These are phyloP conservation scores for Leonotis leonurus DNA, from an alignment of 257 asterid species.

Conservation along the genomic window DNA sequence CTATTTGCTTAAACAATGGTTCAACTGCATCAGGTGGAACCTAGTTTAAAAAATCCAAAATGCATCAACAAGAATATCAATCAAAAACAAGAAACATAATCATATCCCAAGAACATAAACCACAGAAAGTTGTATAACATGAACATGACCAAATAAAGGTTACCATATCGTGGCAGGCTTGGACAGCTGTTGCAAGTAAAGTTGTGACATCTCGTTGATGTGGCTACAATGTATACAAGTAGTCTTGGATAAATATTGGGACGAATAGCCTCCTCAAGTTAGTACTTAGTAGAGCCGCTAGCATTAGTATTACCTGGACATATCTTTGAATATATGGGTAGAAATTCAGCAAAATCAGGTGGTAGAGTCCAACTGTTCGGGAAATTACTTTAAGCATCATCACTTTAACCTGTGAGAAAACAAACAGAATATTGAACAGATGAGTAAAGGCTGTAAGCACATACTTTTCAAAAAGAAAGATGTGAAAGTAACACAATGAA, in stretches of 20 bases:
- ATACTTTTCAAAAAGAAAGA: neutral
- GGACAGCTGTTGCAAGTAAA: slow-evolving; percentile 93
- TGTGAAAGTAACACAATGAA: slow-evolving; percentile 8
- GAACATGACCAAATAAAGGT: slow-evolving; percentile 4
- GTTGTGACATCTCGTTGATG: slow-evolving; percentile 75
- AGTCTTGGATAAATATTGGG: slow-evolving; percentile 11
- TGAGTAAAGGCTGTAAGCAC: neutral
- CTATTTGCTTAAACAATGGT: slow-evolving; percentile 87
- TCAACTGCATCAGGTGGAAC: slow-evolving; percentile 98
- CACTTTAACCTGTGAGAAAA: slow-evolving; percentile 61
- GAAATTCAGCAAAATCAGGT: slow-evolving; percentile 59
- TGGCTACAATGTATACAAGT: slow-evolving; percentile 48
- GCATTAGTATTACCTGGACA: slow-evolving; percentile 87
- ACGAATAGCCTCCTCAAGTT: slow-evolving; percentile 13
- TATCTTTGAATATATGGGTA: slow-evolving; percentile 77
- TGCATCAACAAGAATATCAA: neutral
- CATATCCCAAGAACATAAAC: slow-evolving; percentile 1
- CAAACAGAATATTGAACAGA: neutral
- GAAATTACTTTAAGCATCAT: slow-evolving; percentile 87
- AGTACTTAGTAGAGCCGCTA: slow-evolving; percentile 7
- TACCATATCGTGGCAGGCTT: slow-evolving; percentile 99
- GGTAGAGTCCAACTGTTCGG: slow-evolving; percentile 82
- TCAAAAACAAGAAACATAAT: slow-evolving; percentile 8
- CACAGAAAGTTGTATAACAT: neutral
- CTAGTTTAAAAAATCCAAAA: slow-evolving; percentile 32